Evolutionary conservation across 768 basidiomycete genomes (phyloP), one percentile per base, ranked within the genome.

Genomic region (Steccherinum ochraceum): DNA sequence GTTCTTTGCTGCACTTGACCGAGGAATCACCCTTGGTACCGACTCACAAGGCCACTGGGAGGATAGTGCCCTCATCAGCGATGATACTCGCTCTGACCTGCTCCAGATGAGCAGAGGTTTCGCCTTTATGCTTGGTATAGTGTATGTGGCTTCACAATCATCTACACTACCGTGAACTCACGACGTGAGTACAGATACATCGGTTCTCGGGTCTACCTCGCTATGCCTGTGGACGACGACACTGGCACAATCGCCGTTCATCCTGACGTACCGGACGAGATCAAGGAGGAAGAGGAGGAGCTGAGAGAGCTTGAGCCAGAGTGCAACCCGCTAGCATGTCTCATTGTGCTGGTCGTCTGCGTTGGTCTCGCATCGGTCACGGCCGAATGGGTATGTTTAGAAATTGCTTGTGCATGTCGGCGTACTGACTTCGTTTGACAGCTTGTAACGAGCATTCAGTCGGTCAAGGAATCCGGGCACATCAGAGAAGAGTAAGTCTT

Each of bases 291-390:
- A 41, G 76, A 80, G 18, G 61, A 63, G 24, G 72, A 72, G 10
- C 61, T 80, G 24, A 69, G 65, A 50, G 64, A 72, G 10, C 68
- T 63, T 18, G 76, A 79, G 24, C 84, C 85, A 0, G 72, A 79
- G 53, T 71, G 81, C 21, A 85, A 80, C 56, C 82, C 80, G 59
- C 85, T 75, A 67, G 76, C 83, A 1, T 82, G 81, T 58, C 67
- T 86, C 12, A 58, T 64, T 3, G 68, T 83, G 51, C 72, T 89
- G 2, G 30, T 67, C 3, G 41, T 79, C 27, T 76, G 75, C 25
- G 76, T 88, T 40, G 78, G 63, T 10, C 61, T 88, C 24, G 80
- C 86, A 80, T 83, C 79, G 25, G 70, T 73, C 23, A 88, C 86
- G 3, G 84, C 82, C 18, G 84, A 86, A 74, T 86, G 78, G 73